Base-by-base conservation (phyloP, 345 rosid genomes). In the Euphorbia tirucalli region DNA sequence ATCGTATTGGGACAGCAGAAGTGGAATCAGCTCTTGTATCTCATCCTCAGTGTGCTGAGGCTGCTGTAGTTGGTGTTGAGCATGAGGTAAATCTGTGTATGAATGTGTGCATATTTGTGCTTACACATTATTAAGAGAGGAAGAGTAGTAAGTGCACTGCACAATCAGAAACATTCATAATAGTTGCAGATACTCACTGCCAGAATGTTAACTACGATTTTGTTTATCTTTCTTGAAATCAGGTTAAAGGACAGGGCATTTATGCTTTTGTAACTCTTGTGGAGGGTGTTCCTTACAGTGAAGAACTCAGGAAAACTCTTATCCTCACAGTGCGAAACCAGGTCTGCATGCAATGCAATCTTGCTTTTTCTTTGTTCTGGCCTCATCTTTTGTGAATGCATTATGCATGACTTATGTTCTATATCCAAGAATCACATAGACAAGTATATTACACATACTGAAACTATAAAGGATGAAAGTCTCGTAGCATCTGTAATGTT, bases 1-100 rank as follows among this genome's bases (percentile, higher is more conserved):
- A 92, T 84, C 97, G 99, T 57, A 95, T 95, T 21, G 99, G 99
- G 75, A 95, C 99, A 59, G 99, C 96, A 41, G 99, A 95, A 85
- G 97, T 95, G 44, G 99, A 95, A 85, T 95, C 99, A 83, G 99
- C 99, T 75, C 86, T 95, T 65, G 99, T 90, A 65, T 95, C 92
- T 24, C 97, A 94, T 84, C 96, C 97, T 24, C 89, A 90, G 27
- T 95, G 99, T 77, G 92, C 97, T 32, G 99, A 95, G 80, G 99
- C 97, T 78, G 99, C 99, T 71, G 97, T 95, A 62, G 97, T 92
- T 75, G 93, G 92, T 65, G 67, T 92, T 71, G 99, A 92, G 82
- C 99, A 95, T 21, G 97, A 90, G 99, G 99, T 92, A 84, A 7
- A 25, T 52, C 28, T 43, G 58, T 48, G 25, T 52, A 13, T 50